These are phyloP conservation scores for Carpinus fangiana DNA, from an alignment of 306 rosid genomes.

Conservation along the genomic window DNA sequence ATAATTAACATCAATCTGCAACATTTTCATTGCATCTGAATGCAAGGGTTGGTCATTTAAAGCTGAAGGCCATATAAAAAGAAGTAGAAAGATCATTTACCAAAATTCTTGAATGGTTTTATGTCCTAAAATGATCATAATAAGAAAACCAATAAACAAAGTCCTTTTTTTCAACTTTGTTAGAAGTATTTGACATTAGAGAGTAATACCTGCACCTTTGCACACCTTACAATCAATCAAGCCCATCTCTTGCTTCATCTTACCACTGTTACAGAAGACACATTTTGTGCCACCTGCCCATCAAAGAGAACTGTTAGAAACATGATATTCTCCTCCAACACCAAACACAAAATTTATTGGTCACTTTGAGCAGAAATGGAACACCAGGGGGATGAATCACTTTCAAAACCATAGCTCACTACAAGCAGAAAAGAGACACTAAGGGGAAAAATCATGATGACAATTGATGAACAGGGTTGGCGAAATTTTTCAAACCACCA, in stretches of 20 bases:
- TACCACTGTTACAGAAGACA: constrained; percentile 78
- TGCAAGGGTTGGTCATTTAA: neutral
- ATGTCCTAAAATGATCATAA: neutral
- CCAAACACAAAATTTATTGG: neutral
- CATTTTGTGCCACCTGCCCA: constrained; percentile 91
- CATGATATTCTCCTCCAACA: constrained; percentile 1
- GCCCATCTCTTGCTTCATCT: constrained; percentile 80
- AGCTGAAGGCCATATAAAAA: neutral
- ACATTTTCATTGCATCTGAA: constrained; percentile 3
- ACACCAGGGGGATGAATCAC: neutral
- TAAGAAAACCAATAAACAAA: neutral
- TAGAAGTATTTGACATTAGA: constrained; percentile 1
- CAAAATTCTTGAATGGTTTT: neutral
- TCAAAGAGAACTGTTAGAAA: constrained; percentile 16
- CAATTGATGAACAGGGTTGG: neutral
- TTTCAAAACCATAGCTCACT: neutral
- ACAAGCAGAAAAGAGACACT: neutral
- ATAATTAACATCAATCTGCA: neutral
- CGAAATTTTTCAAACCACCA: neutral
- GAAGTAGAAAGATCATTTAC: neutral
- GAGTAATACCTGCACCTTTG: constrained; percentile 87
- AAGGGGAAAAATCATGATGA: neutral
- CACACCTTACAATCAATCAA: constrained; percentile 84
- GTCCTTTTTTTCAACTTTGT: neutral
- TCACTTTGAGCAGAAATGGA: neutral